These are phyloP conservation scores for Trametes versicolor DNA, from an alignment of 1,284 basidiomycete genomes.

Conservation along the genomic window DNA sequence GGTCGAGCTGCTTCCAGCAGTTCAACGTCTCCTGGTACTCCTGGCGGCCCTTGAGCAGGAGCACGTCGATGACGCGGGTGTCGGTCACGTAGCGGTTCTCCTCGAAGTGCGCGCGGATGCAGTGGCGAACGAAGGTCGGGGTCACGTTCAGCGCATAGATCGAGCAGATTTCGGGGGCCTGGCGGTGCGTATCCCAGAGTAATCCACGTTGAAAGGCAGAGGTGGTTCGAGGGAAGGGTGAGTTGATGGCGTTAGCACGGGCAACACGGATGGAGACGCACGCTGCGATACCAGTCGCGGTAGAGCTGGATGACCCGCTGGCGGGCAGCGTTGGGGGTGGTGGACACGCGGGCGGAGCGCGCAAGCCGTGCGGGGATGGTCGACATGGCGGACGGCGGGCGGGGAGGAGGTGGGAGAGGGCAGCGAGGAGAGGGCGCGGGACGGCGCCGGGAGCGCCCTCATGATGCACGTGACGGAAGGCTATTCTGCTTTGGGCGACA, in stretches of 20 bases:
- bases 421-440: slow-evolving; percentile 8
- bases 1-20: slow-evolving; percentile 89
- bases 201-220: background rate
- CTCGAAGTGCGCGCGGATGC: slow-evolving; percentile 91
- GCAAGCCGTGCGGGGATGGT: slow-evolving; percentile 95
- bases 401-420: slow-evolving; percentile 13
- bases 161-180: slow-evolving; percentile 92
- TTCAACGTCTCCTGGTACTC: slow-evolving; percentile 98
- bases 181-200: slow-evolving; percentile 8
- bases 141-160: slow-evolving; percentile 90
- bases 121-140: slow-evolving; percentile 83
- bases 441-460: slow-evolving; percentile 19
- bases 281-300: slow-evolving; percentile 92
- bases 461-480: slow-evolving; percentile 23
- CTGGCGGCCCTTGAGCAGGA: slow-evolving; percentile 87
- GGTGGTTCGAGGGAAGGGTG: background rate
- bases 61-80: slow-evolving; percentile 85
- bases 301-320: slow-evolving; percentile 83
- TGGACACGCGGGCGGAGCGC: slow-evolving; percentile 69
- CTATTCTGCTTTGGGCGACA: slow-evolving; percentile 8
- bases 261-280: slow-evolving; percentile 51
- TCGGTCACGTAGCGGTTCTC: slow-evolving; percentile 87
- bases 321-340: slow-evolving; percentile 74
- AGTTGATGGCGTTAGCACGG: background rate
- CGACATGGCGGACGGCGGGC: slow-evolving; percentile 63